Base-by-base conservation (phyloP, 257 asterid species). In the Jasminum sambac region DNA sequence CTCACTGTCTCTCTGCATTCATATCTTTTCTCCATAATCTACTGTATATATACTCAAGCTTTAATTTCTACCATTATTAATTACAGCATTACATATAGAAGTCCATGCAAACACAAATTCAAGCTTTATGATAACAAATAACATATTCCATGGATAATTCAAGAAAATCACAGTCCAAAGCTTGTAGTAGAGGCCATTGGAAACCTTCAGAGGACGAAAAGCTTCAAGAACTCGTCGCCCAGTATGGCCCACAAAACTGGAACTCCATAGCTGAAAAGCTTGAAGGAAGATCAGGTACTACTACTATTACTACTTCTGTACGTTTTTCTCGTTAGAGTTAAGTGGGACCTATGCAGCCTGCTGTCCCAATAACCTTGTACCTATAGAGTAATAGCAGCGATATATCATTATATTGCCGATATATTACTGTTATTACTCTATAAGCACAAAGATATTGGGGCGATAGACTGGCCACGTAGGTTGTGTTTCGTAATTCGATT, bases 211-310 rank as follows among this genome's bases (percentile, higher is more conserved):
- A 87, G 72, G 94, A 87, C 48, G 75, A 78, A 5, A 85, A 78
- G 74, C 89, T 87, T 2, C 68, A 41, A 58, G 83, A 83, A 66
- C 85, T 85, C 7, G 90, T 87, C 13, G 78, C 80, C 16, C 50
- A 62, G 62, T 80, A 80, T 36, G 94, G 90, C 23, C 94, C 94
- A 5, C 89, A 81, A 68, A 87, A 87, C 69, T 87, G 94, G 94
- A 87, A 83, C 30, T 63, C 72, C 70, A 85, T 87, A 12, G 87
- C 93, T 17, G 82, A 74, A 64, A 85, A 80, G 11, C 78, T 85
- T 0, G 48, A 78, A 59, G 90, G 89, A 66, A 78, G 94, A 83
- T 85, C 90, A 60, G 89, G 91, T 85, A 75, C 36, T 30, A 30
- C 36, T 30, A 30, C 36, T 30, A 30, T 4, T 30, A 30, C 4